Evolutionary conservation across 2,329 filamentous ascomycete species (phyloP), one percentile per base, ranked within the genome.

Genomic region (Trichoderma guizhouense): DNA sequence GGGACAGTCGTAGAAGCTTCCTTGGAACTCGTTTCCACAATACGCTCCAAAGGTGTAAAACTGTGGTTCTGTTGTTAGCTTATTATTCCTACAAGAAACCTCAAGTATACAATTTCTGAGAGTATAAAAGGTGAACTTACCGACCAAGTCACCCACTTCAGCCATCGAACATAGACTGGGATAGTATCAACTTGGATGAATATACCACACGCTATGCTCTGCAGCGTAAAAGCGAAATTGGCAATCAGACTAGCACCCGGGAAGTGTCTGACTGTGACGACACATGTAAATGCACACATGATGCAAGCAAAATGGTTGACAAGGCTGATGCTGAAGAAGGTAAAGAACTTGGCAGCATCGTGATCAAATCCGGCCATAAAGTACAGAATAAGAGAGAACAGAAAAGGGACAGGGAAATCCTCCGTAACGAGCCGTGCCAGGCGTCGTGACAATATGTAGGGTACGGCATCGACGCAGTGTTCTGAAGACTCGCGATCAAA

Each of bases 401-500:
- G 78, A 18, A 93, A 85, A 0, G 92, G 92, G 1, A 93, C 91
- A 0, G 91, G 91, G 0, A 94, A 77, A 76, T 94, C 92, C 77
- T 95, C 92, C 0, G 91, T 89, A 2, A 90, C 84, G 26, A 94
- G 81, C 7, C 91, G 86, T 0, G 92, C 91, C 6, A 93, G 79
- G 30, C 93, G 86, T 55, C 92, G 85, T 21, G 92, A 93, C 1
- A 93, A 77, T 1, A 95, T 84, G 73, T 92, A 95, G 0, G 91
- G 89, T 0, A 92, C 80, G 3, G 92, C 88, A 36, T 88, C 87
- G 21, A 93, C 91, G 24, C 93, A 92, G 4, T 91, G 90, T 79
- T 95, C 92, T 36, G 89, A 89, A 36, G 89, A 86, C 77, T 95
- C 92, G 69, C 92, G 89, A 76, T 95, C 92, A 76, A 94, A 95